Base-by-base conservation (phyloP, 352 stramenopile genomes). In the Globisporangium takayamanum region DNA sequence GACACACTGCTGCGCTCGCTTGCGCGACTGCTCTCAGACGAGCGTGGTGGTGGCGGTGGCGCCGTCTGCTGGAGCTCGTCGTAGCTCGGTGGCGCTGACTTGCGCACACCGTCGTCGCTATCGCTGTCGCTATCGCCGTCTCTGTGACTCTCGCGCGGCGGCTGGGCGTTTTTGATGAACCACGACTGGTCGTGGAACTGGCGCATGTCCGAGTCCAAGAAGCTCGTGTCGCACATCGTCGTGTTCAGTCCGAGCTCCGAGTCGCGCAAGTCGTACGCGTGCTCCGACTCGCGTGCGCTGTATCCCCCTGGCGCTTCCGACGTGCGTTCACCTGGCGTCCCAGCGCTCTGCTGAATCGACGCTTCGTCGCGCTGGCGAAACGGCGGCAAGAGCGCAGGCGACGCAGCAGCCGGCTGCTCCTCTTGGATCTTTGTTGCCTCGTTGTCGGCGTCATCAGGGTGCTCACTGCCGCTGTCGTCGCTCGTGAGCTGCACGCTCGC, bases 151-250 rank as follows among this genome's bases (percentile, higher is more conserved):
- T 57, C 57, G 8, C 44, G 16, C n/a, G 41, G 37, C 39, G 33
- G 26, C 1, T n/a, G 57, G 12, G 22, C 55, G 25, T 59, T 47
- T 26, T 57, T 59, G 61, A 82, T 63, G 44, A 80, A 75, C 39
- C 77, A 55, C n/a, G 69, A 76, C 42, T 87, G 67, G 8, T 80
- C 78, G 47, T 89, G 77, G 68, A 89, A 89, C 51, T 83, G 69
- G 10, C 80, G 80, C 80, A 89, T 89, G 39, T 88, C 77, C 3
- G 68, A 72, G 56, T 88, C 80, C 33, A 89, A 55, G 49, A 80
- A 83, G 57, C 71, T 78, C 45, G 68, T 73, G 62, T 89, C 80
- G 44, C 80, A 88, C 25, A 67, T 65, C 12, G 73, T 68, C 4
- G 79, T 84, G 57, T 89, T 77, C 3, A 84, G 53, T 5, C 63